Evolutionary conservation across 495 filamentous ascomycete genomes (phyloP).

Genomic region (Copromyces sp.): DNA sequence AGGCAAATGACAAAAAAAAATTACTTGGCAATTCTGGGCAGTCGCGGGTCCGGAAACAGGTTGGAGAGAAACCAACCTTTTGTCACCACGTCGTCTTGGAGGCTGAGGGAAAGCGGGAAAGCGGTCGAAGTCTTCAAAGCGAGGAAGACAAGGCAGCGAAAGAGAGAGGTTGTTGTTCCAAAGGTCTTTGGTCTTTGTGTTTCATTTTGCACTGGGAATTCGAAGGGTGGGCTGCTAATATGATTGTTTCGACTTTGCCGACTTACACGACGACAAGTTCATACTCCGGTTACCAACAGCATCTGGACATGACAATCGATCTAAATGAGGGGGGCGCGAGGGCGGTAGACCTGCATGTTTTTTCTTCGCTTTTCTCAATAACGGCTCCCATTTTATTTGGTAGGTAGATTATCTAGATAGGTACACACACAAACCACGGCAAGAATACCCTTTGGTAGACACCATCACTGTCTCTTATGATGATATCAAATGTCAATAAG

Average conservation of each 20-base stretch:
- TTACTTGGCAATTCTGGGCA: background rate
- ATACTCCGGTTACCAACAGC: background rate
- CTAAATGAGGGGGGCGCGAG: background rate
- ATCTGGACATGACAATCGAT: background rate
- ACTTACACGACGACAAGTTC: background rate
- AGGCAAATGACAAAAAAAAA: slow-evolving; percentile 12
- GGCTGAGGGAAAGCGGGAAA: background rate
- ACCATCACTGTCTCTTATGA: background rate
- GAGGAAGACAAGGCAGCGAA: slow-evolving; percentile 11
- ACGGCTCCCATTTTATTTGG: background rate
- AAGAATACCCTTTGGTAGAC: background rate
- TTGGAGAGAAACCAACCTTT: background rate
- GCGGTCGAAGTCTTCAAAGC: slow-evolving; percentile 2
- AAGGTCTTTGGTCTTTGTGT: background rate
- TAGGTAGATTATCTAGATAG: background rate
- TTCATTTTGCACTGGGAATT: background rate
- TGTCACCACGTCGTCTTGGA: background rate
- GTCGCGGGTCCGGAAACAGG: background rate
- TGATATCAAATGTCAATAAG: background rate
- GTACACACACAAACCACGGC: background rate
- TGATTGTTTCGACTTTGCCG: background rate
- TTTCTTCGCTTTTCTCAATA: background rate
- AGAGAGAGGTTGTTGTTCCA: slow-evolving; percentile 8
- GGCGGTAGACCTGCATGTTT: background rate
- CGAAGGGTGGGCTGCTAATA: background rate